Evolutionary conservation across 2,329 filamentous ascomycete species (phyloP).

Genomic region (Microsporum ferrugineum): DNA sequence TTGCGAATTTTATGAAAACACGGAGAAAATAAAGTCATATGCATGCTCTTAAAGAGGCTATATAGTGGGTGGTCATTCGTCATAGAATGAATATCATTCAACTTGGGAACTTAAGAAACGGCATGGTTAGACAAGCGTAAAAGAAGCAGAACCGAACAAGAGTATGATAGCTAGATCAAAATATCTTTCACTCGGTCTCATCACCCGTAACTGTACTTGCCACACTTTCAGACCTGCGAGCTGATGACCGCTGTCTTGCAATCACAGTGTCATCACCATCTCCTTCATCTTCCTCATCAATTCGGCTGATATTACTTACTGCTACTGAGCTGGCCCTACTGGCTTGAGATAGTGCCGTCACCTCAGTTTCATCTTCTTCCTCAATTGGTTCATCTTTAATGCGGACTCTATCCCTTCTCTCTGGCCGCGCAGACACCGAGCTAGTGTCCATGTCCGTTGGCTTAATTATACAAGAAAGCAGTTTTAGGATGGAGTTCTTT

Average conservation of each 20-base stretch:
- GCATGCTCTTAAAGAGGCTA: not conserved
- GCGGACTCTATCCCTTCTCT: not conserved
- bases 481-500: conserved; percentile 34
- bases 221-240: conserved; percentile 5
- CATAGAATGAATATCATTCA: not conserved
- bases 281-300: conserved; percentile 11
- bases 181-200: conserved; percentile 7
- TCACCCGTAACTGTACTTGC: conserved; percentile 9
- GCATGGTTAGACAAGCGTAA: not conserved
- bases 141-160: not conserved
- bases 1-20: not conserved
- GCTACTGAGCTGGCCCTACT: not conserved
- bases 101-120: not conserved
- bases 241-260: conserved; percentile 3
- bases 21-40: not conserved
- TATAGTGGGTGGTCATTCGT: not conserved
- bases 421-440: not conserved
- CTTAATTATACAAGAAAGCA: conserved; percentile 21
- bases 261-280: conserved; percentile 13
- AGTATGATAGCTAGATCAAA: not conserved
- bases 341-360: not conserved
- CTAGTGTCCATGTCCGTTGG: not conserved
- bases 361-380: conserved; percentile 5
- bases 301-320: not conserved
- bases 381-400: conserved; percentile 10